phyloP scores from a whole-genome alignment of 2,329 filamentous ascomycete genomes.

The Aspergillus sojae region DNA sequence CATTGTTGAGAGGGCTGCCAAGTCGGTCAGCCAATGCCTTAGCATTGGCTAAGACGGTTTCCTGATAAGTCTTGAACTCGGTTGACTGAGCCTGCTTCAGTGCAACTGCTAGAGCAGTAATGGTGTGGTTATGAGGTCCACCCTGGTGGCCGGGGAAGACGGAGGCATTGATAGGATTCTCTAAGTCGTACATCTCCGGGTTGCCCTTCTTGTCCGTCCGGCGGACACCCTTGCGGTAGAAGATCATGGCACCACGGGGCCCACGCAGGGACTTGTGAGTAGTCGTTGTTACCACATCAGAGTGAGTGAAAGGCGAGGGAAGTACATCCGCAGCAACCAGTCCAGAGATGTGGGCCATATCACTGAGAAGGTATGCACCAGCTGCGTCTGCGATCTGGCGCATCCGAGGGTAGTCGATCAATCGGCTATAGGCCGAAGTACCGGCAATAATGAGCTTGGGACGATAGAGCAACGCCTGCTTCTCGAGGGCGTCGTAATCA shows the following conservation, averaged over 20 bases:
- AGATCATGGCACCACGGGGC: conserved; percentile 98
- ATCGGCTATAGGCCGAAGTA: conserved; percentile 95
- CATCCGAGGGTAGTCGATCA: conserved; percentile 97
- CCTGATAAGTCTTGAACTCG: conserved; percentile 93
- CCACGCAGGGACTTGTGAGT: conserved; percentile 99
- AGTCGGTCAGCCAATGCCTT: conserved; percentile 78
- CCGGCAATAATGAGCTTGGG: conserved; percentile 96
- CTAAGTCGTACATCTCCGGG: conserved; percentile 87
- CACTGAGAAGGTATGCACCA: conserved; percentile 90
- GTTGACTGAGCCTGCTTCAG: conserved; percentile 88
- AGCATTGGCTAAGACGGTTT: conserved; percentile 89
- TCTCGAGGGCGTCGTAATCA: conserved; percentile 91
- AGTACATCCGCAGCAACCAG: conserved; percentile 92
- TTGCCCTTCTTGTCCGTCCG: conserved; percentile 91
- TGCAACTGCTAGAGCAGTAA: conserved; percentile 92
- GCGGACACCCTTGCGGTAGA: conserved; percentile 96
- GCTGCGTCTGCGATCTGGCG: conserved; percentile 92
- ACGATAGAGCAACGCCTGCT: conserved; percentile 87
- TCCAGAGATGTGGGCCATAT: conserved; percentile 99
- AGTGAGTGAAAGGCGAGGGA: conserved; percentile 86
- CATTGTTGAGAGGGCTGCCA: conserved; percentile 69
- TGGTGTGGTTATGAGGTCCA: conserved; percentile 99
- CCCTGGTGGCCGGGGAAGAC: conserved; percentile 99
- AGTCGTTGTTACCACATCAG: conserved; percentile 96
- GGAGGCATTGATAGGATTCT: conserved; percentile 96